These are phyloP conservation scores for Sugiyamaella floridensis DNA, from an alignment of 805 yeast genomes.

Conservation along the genomic window DNA sequence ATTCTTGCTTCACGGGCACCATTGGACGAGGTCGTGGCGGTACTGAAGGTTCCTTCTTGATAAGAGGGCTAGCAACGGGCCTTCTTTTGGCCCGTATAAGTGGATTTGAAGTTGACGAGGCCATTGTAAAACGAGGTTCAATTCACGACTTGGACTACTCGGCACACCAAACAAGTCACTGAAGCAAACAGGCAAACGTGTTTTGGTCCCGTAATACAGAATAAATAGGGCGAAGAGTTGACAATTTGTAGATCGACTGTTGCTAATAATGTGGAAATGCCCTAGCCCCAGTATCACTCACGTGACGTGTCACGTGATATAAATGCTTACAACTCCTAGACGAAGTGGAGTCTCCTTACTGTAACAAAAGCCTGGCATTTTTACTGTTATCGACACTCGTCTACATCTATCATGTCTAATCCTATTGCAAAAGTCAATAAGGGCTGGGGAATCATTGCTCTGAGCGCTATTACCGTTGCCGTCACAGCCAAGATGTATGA, in stretches of 20 bases:
- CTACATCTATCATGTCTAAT: neutral
- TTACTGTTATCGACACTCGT: neutral
- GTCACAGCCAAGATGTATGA: constrained; percentile 24
- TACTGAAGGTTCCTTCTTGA: constrained; percentile 4
- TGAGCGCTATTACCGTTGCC: constrained; percentile 22
- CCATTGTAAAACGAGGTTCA: neutral
- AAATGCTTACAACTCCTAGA: too few species aligned
- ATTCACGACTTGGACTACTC: neutral
- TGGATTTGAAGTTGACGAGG: constrained; percentile 8
- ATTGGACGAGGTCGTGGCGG: constrained; percentile 2
- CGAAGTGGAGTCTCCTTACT: too few species aligned
- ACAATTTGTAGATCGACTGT: neutral
- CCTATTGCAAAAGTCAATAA: constrained; percentile 23
- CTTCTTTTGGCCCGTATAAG: constrained; percentile 12
- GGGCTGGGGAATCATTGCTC: constrained; percentile 28
- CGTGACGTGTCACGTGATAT: neutral
- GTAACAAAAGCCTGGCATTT: neutral
- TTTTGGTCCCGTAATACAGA: neutral
- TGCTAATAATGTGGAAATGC: too few species aligned
- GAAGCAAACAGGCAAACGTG: neutral
- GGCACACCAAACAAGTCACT: neutral
- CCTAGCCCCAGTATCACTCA: neutral
- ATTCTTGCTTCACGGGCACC: neutral
- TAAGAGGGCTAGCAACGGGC: constrained; percentile 2
- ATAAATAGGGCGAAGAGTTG: neutral